Evolutionary conservation across 768 basidiomycete genomes (phyloP), one percentile per base, ranked within the genome.

Genomic region (Epithele typhae): DNA sequence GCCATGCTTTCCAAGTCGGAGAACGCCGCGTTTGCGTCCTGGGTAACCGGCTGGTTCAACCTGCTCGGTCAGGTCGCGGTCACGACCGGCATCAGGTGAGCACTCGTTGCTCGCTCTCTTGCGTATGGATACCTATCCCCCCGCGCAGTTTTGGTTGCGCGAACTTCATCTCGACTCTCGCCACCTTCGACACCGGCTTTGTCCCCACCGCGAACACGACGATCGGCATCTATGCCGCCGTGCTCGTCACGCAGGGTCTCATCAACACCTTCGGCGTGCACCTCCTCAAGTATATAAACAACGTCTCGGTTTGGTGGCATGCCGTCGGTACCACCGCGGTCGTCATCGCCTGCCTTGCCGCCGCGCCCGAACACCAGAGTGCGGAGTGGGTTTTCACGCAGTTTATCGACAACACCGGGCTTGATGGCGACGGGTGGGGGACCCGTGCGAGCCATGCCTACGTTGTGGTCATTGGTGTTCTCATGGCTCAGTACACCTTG

Each of bases 41-140:
- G 85, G 85, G 71, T 83, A 11, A 83, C 82, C 1, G 86, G 81
- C 10, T 84, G 83, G 82, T 84, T 86, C 64, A 85, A 86, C 58
- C 66, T 85, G 14, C 68, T 86, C 10, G 84, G 84, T 0, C 86
- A 87, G 63, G 85, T 87, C 0, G 85, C 86, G 3, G 80, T 88
- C 6, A 87, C 85, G 0, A 84, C 84, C 2, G 84, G 84, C 3
- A 86, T 86, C 57, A 77, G 75, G 76, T 81, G 40, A 15, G 63
- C 51, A 10, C 32, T 30, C 2, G 4, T n/a, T 6, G 21, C 6
- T 5, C 32, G n/a, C 4, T 3, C 0, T 30, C 25, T 38, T 21
- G 3, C 4, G 10, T 17, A 18, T 5, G 25, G 21, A n/a, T 25
- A 12, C 33, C 1, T 2, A 10, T 23, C 15, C n/a, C 12, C 10